Evolutionary conservation across 495 filamentous ascomycete genomes (phyloP).

Genomic region (Podospora comata): DNA sequence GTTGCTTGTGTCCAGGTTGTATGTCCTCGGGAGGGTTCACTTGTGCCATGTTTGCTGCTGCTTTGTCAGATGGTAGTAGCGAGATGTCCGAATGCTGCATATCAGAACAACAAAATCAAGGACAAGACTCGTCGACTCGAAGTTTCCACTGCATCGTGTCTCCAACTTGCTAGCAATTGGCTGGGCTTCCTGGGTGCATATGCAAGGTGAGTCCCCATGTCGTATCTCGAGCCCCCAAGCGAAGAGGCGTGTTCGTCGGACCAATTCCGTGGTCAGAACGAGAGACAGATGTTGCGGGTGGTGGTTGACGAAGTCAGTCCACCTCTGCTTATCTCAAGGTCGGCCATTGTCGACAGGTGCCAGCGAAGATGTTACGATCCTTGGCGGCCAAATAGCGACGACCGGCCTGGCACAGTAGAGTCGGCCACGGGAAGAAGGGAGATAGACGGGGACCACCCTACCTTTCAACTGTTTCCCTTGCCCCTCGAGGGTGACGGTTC

Average conservation of each 20-base stretch:
- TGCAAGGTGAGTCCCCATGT: neutral
- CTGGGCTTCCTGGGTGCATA: neutral
- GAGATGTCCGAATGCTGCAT: neutral
- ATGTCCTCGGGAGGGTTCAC: conserved; percentile 2
- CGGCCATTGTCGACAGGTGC: neutral
- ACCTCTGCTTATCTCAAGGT: neutral
- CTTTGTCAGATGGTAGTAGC: neutral
- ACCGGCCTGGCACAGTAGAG: neutral
- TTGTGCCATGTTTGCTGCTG: neutral
- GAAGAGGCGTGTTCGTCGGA: neutral
- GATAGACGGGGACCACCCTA: neutral
- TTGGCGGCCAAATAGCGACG: neutral
- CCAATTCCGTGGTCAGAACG: neutral
- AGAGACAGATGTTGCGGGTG: neutral
- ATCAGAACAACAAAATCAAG: neutral
- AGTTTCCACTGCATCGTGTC: conserved; percentile 1
- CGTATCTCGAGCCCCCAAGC: conserved; percentile 2
- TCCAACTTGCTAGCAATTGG: neutral
- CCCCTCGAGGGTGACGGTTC: neutral
- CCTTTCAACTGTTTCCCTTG: neutral
- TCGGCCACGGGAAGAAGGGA: neutral
- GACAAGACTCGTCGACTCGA: neutral
- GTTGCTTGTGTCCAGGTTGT: neutral
- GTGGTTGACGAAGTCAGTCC: neutral
- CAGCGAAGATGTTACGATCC: neutral